Percentiles rank a stretch among this genome's conserved stretches.
Evolutionary conservation across 805 yeast genomes (phyloP).

Genomic region (Saccharomycopsis capsularis): DNA sequence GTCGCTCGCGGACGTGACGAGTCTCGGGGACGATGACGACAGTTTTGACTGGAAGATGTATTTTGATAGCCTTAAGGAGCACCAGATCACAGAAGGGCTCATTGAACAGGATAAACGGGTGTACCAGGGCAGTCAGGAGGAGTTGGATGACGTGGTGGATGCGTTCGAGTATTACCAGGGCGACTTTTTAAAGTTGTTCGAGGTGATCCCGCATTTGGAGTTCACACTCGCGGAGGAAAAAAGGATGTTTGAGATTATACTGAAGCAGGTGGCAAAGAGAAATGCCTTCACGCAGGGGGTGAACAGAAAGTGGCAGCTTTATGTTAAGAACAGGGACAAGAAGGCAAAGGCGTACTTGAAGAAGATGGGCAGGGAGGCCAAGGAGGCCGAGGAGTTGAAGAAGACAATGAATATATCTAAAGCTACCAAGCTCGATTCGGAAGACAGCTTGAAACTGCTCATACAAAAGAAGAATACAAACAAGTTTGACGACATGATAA

Average conservation of each 20-base stretch:
- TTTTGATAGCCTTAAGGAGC: slow-evolving; percentile 36
- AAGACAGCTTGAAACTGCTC: slow-evolving; percentile 39
- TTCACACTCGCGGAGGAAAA: slow-evolving; percentile 51
- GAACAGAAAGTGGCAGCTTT: slow-evolving; percentile 42
- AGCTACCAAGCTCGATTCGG: slow-evolving; percentile 27
- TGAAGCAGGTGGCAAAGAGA: slow-evolving; percentile 35
- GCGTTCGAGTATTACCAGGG: slow-evolving; percentile 56
- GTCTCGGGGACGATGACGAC: slow-evolving; percentile 28
- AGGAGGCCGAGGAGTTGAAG: slow-evolving; percentile 49
- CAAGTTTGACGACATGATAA: slow-evolving; percentile 41
- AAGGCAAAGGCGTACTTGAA: slow-evolving; percentile 43
- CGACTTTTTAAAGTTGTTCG: slow-evolving; percentile 63
- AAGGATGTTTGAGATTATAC: slow-evolving; percentile 49
- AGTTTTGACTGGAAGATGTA: slow-evolving; percentile 52
- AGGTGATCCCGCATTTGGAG: slow-evolving; percentile 71
- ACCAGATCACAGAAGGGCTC: slow-evolving; percentile 46
- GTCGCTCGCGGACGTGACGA: slow-evolving; percentile 37
- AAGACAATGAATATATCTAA: slow-evolving; percentile 31
- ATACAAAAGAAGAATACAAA: slow-evolving; percentile 42
- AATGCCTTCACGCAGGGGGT: slow-evolving; percentile 28
- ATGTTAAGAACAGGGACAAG: slow-evolving; percentile 42
- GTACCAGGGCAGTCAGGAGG: slow-evolving; percentile 60
- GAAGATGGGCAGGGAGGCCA: slow-evolving; percentile 54
- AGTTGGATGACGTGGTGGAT: slow-evolving; percentile 52
- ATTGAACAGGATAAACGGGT: slow-evolving; percentile 60